Evolutionary conservation across 805 yeast genomes (phyloP), one percentile per base, ranked within the genome.

Genomic region (Limtongozyma cylindracea): DNA sequence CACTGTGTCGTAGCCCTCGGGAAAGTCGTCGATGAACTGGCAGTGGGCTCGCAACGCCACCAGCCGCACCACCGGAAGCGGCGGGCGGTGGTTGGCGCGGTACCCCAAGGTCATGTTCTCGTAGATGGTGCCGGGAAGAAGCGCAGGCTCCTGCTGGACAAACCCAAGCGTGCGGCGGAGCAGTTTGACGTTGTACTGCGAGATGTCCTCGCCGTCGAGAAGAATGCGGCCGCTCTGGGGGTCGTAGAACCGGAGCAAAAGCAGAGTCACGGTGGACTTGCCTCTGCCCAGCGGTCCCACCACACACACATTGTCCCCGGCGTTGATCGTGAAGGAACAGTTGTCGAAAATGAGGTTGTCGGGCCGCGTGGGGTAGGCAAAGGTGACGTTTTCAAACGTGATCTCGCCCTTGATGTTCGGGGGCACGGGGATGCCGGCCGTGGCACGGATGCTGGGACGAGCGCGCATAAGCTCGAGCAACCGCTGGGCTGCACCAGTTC

Each of bases 221-320:
- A 42, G 26, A 8, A 64, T 60, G 22, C 44, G 34, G 7, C 72
- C 72, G 7, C 40, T 25, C 24, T 49, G 43, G 5, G 61, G 49
- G 25, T 57, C 53, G 34, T 63, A 63, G 23, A 61, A 57, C 12
- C 69, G 41, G 29, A 64, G 53, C 18, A 60, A 41, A 20, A 61
- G 43, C 2, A 63, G 43, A 11, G 68, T 65, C 17, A 67, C 50
- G 3, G 72, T 64, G 5, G 63, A 53, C 34, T 63, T 63, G 11
- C 72, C 72, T 26, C 66, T 56, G 1, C 72, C 72, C 2, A 67
- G 58, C 1, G 70, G 56, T 3, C 71, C 72, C 5, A 52, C 58
- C 27, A 52, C 43, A 36, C 58, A 28, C 4, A 56, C 48, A 22
- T 49, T 42, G 2, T 56, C 40, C 3, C 45, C 37, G 5, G 45